A percentile compares a stretch with the other conserved stretches of the same genome.
phyloP scores from a whole-genome alignment of 1,139 yeast species.

The Lodderomyces parapsilosis region DNA sequence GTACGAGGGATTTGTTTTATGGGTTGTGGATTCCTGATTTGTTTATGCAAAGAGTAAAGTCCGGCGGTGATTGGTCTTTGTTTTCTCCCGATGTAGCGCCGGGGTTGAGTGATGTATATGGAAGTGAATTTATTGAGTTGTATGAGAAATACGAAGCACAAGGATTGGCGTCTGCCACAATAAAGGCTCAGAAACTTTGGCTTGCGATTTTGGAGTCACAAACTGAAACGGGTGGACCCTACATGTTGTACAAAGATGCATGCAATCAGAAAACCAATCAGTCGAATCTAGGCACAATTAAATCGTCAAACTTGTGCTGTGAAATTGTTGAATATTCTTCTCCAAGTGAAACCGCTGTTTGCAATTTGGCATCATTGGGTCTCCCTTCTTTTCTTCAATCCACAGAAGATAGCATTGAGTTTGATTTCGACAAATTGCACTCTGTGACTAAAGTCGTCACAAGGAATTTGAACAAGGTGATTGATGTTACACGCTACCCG shows the following conservation, averaged over 20 bases:
- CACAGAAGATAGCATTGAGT: slow-evolving; percentile 40
- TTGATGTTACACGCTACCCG: slow-evolving; percentile 80
- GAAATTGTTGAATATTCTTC: slow-evolving; percentile 58
- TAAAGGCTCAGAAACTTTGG: slow-evolving; percentile 57
- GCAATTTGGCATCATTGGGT: slow-evolving; percentile 55
- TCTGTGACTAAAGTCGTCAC: slow-evolving; percentile 71
- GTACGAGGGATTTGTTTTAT: slow-evolving; percentile 57
- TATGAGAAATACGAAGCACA: slow-evolving; percentile 48
- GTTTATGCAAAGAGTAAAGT: slow-evolving; percentile 55
- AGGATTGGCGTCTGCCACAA: slow-evolving; percentile 32
- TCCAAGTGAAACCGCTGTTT: slow-evolving; percentile 55
- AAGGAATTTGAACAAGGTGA: slow-evolving; percentile 70
- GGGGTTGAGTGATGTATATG: slow-evolving; percentile 50
- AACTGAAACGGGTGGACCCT: slow-evolving; percentile 62
- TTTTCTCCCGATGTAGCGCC: slow-evolving; percentile 56
- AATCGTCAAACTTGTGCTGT: slow-evolving; percentile 59
- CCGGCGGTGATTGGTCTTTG: slow-evolving; percentile 50
- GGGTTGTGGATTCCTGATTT: slow-evolving; percentile 62
- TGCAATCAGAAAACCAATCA: slow-evolving; percentile 56
- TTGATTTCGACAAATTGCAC: slow-evolving; percentile 71
- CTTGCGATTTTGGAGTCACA: slow-evolving; percentile 52
- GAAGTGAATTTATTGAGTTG: slow-evolving; percentile 46
- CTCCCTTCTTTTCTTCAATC: slow-evolving; percentile 42
- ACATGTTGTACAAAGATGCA: slow-evolving; percentile 56
- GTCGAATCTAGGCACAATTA: slow-evolving; percentile 53